Base-by-base conservation (phyloP, 1,284 basidiomycete species). In the Sporisorium scitamineum region DNA sequence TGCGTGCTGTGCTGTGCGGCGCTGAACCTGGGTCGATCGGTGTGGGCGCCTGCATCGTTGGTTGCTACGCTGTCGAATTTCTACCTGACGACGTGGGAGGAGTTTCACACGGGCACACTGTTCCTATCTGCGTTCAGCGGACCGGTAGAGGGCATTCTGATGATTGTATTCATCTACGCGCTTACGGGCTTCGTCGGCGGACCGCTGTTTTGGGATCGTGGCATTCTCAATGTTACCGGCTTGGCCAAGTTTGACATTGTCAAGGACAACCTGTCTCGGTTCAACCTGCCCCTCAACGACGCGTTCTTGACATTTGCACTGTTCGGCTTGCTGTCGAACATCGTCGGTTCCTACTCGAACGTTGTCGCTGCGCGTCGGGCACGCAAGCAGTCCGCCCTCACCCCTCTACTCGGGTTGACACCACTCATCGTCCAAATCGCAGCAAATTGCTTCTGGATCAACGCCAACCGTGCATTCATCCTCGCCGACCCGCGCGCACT, bases 81-180 rank as follows among this genome's bases (percentile, higher is more conserved):
- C 85, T 98, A 98, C 86, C 88, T 97, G 16, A 86, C 94, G 0
- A 97, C 95, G 5, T 98, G 96, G 96, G 96, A 99, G 84, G 96
- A 99, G 86, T 96, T 93, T 82, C 93, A 99, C 86, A 99, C 96
- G 1, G 93, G 92, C 18, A 82, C 79, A 14, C 81, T 84, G 20
- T 84, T 79, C 68, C 78, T 84, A 39, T 84, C 94, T n/a, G 90
- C 92, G 29, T 97, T 97, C 86, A 96, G 94, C 10, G 96, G 96
- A 0, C 96, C 96, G 0, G 94, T 98, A 2, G 96, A 98, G 86
- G 96, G 96, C 10, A 97, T 99, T 79, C 87, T 99, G 54, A 90
- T 98, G 86, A 92, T 98, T 66, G 89, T 92, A 29, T 85, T 81
- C 13, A 90, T 98, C 65, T 98, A 92, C 86, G 78, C 91, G 26